These are phyloP conservation scores for Boletus reticuloceps DNA, from an alignment of 768 basidiomycete species.

Conservation along the genomic window DNA sequence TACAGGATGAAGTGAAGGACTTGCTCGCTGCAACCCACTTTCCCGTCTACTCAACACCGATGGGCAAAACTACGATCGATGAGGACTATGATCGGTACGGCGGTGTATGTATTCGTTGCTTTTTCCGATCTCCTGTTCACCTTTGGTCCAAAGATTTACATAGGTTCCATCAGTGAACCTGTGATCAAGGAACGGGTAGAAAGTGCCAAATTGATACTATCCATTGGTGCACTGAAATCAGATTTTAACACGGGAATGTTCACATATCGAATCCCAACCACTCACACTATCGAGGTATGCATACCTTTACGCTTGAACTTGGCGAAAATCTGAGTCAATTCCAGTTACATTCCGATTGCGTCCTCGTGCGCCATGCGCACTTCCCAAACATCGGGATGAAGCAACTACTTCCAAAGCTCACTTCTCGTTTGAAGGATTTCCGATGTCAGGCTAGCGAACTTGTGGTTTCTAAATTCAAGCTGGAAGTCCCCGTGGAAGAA, in stretches of 20 bases:
- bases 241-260: constrained; percentile 93
- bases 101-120: constrained; percentile 51
- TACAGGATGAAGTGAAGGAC: constrained; percentile 58
- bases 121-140: background rate
- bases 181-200: constrained; percentile 72
- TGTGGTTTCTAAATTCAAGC: constrained; percentile 41
- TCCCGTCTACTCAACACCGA: constrained; percentile 72
- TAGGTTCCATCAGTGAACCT: constrained; percentile 68
- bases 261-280: constrained; percentile 64
- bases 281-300: constrained; percentile 60
- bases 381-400: constrained; percentile 76
- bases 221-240: constrained; percentile 63
- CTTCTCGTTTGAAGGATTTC: constrained; percentile 48
- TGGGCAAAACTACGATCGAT: constrained; percentile 78
- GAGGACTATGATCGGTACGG: constrained; percentile 75
- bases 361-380: constrained; percentile 59
- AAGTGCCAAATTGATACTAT: constrained; percentile 69
- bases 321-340: background rate
- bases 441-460: constrained; percentile 39
- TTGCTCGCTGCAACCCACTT: constrained; percentile 63
- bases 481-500: constrained; percentile 48
- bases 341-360: constrained; percentile 76
- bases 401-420: constrained; percentile 68
- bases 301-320: background rate
- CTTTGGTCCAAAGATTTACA: constrained; percentile 53